Conservation (phyloP, 176 grass and related monocot genomes). For the Ananas comosus region DNA sequence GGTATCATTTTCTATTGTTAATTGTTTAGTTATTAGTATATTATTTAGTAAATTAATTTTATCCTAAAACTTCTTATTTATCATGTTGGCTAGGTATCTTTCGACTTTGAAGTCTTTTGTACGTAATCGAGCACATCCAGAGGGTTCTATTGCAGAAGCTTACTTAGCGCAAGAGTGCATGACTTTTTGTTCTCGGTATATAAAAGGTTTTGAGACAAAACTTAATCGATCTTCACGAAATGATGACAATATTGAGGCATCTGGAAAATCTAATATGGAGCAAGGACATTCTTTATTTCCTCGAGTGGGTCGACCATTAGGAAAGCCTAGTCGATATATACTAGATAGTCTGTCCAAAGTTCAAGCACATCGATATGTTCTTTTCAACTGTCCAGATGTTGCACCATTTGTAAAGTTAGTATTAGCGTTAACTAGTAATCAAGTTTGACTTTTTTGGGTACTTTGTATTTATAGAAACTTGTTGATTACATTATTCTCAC, state of each 20-base stretch:
- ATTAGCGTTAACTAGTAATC: too few relatives aligned
- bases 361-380: constrained; percentile 23
- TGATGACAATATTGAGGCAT: not conserved
- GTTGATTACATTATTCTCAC: too few relatives aligned
- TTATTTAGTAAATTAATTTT: too few relatives aligned
- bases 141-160: constrained; percentile 19
- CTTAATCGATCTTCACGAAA: constrained; percentile 5
- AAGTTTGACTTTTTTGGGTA: too few relatives aligned
- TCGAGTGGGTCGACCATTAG: not conserved
- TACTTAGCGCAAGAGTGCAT: constrained; percentile 12
- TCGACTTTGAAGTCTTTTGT: not conserved
- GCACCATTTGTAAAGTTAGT: constrained; percentile 8
- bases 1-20: too few relatives aligned
- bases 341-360: not conserved
- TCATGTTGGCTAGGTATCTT: not conserved
- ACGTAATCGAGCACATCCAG: constrained; percentile 11
- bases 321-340: constrained; percentile 3
- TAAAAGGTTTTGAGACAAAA: constrained; percentile 14
- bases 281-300: constrained; percentile 4
- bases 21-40: too few relatives aligned
- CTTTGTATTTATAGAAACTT: too few relatives aligned
- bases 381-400: constrained; percentile 16
- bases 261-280: too few relatives aligned
- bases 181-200: constrained; percentile 12
- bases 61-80: too few relatives aligned